Evolutionary conservation across 805 yeast genomes (phyloP), one percentile per base, ranked within the genome.

Genomic region (Kuraishia capsulata): DNA sequence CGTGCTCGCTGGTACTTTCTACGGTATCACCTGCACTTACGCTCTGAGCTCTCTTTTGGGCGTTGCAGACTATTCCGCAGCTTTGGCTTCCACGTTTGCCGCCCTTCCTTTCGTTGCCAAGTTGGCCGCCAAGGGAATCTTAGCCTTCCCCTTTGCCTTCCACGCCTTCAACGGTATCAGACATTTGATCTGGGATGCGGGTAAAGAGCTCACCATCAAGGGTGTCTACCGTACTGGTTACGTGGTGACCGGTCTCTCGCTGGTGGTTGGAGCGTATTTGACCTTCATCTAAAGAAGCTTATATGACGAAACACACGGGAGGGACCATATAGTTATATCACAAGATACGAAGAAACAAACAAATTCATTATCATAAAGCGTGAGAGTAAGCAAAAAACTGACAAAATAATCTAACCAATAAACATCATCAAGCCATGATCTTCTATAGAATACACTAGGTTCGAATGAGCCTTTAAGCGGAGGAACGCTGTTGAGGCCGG

Each of bases 211-310:
- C 57, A 73, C 88, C 44, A 54, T 85, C 50, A 76, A 81, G 56
- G 97, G 95, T 49, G 96, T 92, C 41, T 83, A 84, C 77, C 77
- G 81, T 65, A 88, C 97, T 28, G 97, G 96, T 46, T 85, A 86
- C 64, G 66, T 75, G 35, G 95, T 87, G 16, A 59, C 88, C 41
- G 97, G 80, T 21, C 65, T 76, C 50, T 65, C 78, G 19, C 76
- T 71, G 25, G 43, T 68, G 30, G 44, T 78, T 20, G 85, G 95
- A 40, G 52, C 85, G 16, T 72, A 71, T 56, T 62, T 78, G 41
- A 57, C 76, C 36, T 65, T 73, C 49, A 62, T 69, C 13, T 57
- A 47, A 28, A 23, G n/a, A n/a, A n/a, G n/a, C n/a, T n/a, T n/a
- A n/a, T n/a, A n/a, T n/a, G n/a, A n/a, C n/a, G n/a, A n/a, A n/a